Percentiles rank a stretch among this genome's conserved stretches.
Evolutionary conservation across 495 filamentous ascomycete genomes (phyloP).

Genomic region (Podospora fimiseda): DNA sequence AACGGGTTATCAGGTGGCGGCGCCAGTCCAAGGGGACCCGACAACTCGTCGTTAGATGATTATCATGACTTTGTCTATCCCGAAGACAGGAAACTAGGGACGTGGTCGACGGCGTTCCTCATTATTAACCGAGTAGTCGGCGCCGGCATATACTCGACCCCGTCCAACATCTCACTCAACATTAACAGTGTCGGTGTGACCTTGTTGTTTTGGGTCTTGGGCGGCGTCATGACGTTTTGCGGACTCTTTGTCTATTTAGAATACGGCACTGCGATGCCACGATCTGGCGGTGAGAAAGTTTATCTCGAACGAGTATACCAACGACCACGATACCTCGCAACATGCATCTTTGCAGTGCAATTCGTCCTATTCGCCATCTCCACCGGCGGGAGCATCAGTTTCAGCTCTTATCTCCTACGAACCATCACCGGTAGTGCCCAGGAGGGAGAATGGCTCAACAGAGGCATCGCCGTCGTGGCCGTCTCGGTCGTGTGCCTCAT

Average conservation of each 20-base stretch:
- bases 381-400: conserved; percentile 27
- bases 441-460: conserved; percentile 23
- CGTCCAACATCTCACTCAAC: conserved; percentile 20
- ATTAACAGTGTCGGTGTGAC: conserved; percentile 28
- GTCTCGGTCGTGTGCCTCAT: conserved; percentile 54
- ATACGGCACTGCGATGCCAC: conserved; percentile 29
- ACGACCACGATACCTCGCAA: conserved; percentile 28
- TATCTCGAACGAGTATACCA: conserved; percentile 32
- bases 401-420: conserved; percentile 28
- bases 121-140: conserved; percentile 32
- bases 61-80: conserved; percentile 34
- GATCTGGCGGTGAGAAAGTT: conserved; percentile 31
- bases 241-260: conserved; percentile 33
- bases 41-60: conserved; percentile 21
- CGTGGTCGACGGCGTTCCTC: conserved; percentile 29
- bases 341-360: conserved; percentile 35
- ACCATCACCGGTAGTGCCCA: conserved; percentile 11
- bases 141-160: conserved; percentile 26
- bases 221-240: conserved; percentile 30
- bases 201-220: conserved; percentile 28
- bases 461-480: conserved; percentile 28
- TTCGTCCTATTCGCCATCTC: conserved; percentile 36
- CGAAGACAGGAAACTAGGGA: conserved; percentile 32
- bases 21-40: not conserved
- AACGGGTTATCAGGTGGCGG: conserved; percentile 7